A percentile compares a stretch with the other conserved stretches of the same genome.
Evolutionary conservation across 257 asterid genomes (phyloP).

Genomic region (Voacanga thouarsii): DNA sequence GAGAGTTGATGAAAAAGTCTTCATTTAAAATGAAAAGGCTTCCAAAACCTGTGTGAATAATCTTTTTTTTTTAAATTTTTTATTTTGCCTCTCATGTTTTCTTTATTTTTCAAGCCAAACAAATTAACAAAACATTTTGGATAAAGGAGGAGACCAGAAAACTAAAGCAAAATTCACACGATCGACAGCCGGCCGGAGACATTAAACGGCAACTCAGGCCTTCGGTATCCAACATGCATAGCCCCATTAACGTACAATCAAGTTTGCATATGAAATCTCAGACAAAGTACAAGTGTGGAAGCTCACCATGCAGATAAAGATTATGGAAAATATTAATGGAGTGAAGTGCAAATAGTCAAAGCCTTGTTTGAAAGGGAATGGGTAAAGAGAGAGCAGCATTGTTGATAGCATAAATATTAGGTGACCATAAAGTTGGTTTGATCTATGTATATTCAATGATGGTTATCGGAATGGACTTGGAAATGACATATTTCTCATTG

Average conservation of each 20-base stretch:
- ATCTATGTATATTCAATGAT: conserved; percentile 21
- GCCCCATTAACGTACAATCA: too few species aligned
- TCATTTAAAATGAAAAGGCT: neutral
- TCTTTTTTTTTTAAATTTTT: too few species aligned
- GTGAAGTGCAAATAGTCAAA: conserved; percentile 12
- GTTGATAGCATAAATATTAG: conserved; percentile 15
- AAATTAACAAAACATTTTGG: neutral
- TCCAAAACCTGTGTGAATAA: neutral
- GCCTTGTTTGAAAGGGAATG: conserved; percentile 17
- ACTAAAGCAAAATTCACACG: too few species aligned
- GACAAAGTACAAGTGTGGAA: neutral
- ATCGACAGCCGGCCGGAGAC: too few species aligned
- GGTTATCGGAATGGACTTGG: conserved; percentile 13
- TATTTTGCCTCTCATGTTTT: neutral
- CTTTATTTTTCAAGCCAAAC: neutral
- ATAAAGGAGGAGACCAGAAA: neutral
- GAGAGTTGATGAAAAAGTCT: neutral
- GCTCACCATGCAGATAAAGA: neutral
- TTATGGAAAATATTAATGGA: neutral
- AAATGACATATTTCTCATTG: conserved; percentile 1
- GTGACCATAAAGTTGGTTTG: conserved; percentile 27
- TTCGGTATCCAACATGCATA: too few species aligned
- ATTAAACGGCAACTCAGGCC: too few species aligned
- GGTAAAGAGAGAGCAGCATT: conserved; percentile 5
- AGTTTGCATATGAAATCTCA: neutral